These are phyloP conservation scores for Linum usitatissimum DNA, from an alignment of 345 rosid genomes.

Conservation along the genomic window DNA sequence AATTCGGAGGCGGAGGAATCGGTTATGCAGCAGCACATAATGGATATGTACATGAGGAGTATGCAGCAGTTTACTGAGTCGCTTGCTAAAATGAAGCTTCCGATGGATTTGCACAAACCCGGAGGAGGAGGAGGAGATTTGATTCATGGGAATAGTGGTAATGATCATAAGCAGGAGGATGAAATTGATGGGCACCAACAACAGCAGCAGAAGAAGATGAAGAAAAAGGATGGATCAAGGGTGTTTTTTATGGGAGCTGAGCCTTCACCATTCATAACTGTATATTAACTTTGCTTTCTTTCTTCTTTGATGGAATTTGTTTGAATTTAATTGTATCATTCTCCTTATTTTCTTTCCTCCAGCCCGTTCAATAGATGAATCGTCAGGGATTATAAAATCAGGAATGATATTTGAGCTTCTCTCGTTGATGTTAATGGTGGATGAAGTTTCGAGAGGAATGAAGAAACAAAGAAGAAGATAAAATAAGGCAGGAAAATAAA, in stretches of 20 bases:
- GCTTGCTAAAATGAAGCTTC: constrained; percentile 85
- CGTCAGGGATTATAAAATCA: too few relatives aligned
- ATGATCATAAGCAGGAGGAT: not conserved
- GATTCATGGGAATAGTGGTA: constrained; percentile 5
- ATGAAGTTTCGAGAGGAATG: too few relatives aligned
- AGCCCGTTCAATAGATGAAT: too few relatives aligned
- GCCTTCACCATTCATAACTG: constrained; percentile 31
- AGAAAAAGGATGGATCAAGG: constrained; percentile 77
- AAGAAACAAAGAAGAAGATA: too few relatives aligned
- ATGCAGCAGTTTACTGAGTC: constrained; percentile 91
- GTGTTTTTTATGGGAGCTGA: constrained; percentile 91
- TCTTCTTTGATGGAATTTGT: not conserved
- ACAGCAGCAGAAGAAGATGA: constrained; percentile 33
- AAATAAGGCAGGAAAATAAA: too few relatives aligned
- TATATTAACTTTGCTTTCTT: too few relatives aligned
- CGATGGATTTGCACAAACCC: constrained; percentile 57
- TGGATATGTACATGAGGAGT: constrained; percentile 96
- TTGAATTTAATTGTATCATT: too few relatives aligned
- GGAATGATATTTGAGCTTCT: too few relatives aligned
- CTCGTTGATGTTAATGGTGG: too few relatives aligned
- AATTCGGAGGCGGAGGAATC: constrained; percentile 57
- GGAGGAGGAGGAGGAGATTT: constrained; percentile 23
- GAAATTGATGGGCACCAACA: constrained; percentile 16
- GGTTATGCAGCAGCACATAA: constrained; percentile 88
- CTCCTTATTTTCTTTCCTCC: too few relatives aligned